These are phyloP conservation scores for Sarocladium kiliense DNA, from an alignment of 2,329 filamentous ascomycete species.

Conservation along the genomic window DNA sequence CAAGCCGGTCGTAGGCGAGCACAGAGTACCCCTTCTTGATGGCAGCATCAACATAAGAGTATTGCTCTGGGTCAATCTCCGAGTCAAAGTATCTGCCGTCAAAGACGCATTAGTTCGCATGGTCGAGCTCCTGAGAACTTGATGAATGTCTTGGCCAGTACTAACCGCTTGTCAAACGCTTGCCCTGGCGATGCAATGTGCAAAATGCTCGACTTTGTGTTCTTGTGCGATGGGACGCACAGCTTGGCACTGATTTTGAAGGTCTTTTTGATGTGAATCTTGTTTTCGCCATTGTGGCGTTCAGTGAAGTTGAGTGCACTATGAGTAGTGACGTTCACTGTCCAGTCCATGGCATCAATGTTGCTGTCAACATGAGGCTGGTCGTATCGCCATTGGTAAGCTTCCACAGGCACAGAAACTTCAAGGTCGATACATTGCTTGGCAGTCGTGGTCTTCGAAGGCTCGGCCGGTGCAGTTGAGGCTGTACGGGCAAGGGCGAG, in stretches of 20 bases:
- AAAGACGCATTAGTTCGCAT: neutral
- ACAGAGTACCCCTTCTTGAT: neutral
- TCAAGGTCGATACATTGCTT: neutral
- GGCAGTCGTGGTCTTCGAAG: neutral
- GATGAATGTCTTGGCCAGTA: neutral
- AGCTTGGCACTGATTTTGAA: constrained; percentile 7
- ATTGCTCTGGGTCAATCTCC: neutral
- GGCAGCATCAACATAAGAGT: constrained; percentile 3
- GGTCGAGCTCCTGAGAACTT: too few relatives aligned
- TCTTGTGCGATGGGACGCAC: neutral
- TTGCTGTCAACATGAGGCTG: constrained; percentile 6
- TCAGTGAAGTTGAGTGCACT: neutral
- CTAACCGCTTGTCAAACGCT: constrained; percentile 7
- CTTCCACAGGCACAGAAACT: neutral
- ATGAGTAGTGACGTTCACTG: neutral
- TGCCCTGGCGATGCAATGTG: neutral
- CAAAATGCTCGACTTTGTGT: neutral
- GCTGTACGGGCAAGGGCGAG: neutral
- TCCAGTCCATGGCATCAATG: constrained; percentile 9
- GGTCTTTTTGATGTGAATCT: neutral
- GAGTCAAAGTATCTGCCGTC: neutral
- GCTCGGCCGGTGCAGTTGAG: neutral
- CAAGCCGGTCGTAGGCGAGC: neutral
- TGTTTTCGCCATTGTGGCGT: neutral
- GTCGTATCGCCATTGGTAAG: neutral